These are phyloP conservation scores for Carpinus fangiana DNA, from an alignment of 306 rosid species.

Conservation along the genomic window DNA sequence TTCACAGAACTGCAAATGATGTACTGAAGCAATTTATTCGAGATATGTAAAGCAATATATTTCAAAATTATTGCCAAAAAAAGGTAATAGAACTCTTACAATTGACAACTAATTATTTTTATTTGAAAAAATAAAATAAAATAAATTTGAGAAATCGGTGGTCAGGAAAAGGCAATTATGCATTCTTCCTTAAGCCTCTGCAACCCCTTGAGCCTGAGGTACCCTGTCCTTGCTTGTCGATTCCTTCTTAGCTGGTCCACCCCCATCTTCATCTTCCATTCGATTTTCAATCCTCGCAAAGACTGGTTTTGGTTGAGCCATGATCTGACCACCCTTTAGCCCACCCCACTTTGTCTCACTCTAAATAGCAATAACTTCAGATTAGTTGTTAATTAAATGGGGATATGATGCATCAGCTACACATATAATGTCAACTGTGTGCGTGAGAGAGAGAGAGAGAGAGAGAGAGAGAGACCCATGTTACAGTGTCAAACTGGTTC, in stretches of 20 bases:
- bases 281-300: slow-evolving; percentile 79
- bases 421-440: background rate
- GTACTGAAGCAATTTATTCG: background rate
- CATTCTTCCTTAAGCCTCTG: slow-evolving; percentile 48
- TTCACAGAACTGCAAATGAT: background rate
- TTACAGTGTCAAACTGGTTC: slow-evolving; percentile 69
- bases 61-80: slow-evolving; percentile 5
- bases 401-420: slow-evolving; percentile 8
- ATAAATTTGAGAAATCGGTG: background rate
- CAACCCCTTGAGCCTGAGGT: slow-evolving; percentile 52
- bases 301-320: slow-evolving; percentile 80
- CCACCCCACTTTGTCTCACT: slow-evolving; percentile 89
- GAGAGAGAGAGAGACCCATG: slow-evolving; percentile 71
- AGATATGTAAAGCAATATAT: background rate
- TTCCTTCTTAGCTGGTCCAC: slow-evolving; percentile 39
- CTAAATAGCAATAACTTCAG: slow-evolving; percentile 43
- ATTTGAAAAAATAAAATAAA: too few relatives aligned
- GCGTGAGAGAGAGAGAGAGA: slow-evolving; percentile 1
- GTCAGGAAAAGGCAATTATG: background rate
- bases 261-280: slow-evolving; percentile 43
- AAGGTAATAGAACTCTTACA: background rate
- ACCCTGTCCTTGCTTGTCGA: slow-evolving; percentile 49
- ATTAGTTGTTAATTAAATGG: slow-evolving; percentile 32
- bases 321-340: slow-evolving; percentile 75
- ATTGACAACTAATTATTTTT: background rate